Conservation (phyloP, 202 grass and related monocot genomes). For the Setaria viridis region DNA sequence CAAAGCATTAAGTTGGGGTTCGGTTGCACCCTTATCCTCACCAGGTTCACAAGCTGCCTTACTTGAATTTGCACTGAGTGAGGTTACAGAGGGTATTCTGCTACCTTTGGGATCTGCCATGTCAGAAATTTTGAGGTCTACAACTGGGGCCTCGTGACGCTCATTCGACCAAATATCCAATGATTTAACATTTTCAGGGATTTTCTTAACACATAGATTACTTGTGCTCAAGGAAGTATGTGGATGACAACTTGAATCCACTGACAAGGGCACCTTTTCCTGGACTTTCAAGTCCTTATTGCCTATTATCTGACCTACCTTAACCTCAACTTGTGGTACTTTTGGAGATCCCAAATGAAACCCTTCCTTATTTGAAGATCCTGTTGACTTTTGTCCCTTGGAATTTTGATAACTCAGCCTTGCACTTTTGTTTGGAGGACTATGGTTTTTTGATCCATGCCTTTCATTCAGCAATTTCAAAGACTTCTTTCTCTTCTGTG, state of each 20-base stretch:
- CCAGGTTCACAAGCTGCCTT: background rate
- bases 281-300: conserved; percentile 32
- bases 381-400: background rate
- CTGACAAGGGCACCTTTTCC: conserved; percentile 7
- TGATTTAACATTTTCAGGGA: background rate
- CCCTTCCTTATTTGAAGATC: conserved; percentile 31
- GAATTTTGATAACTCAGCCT: conserved; percentile 11
- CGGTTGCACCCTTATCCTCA: conserved; percentile 27
- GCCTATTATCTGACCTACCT: background rate
- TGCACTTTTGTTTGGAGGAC: conserved; percentile 27
- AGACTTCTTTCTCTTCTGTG: conserved; percentile 47
- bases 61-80: conserved; percentile 33
- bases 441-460: background rate
- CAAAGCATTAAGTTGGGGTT: conserved; percentile 19
- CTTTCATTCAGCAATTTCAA: conserved; percentile 19
- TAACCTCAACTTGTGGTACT: background rate
- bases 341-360: background rate
- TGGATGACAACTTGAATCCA: conserved; percentile 10
- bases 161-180: background rate
- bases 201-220: conserved; percentile 19
- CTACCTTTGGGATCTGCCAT: conserved; percentile 10
- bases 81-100: conserved; percentile 10
- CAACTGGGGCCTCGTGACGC: conserved; percentile 14
- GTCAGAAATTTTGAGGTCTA: conserved; percentile 7
- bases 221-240: conserved; percentile 13